Evolutionary conservation across 257 asterid genomes (phyloP).

Genomic region (Solanum clarkiae): DNA sequence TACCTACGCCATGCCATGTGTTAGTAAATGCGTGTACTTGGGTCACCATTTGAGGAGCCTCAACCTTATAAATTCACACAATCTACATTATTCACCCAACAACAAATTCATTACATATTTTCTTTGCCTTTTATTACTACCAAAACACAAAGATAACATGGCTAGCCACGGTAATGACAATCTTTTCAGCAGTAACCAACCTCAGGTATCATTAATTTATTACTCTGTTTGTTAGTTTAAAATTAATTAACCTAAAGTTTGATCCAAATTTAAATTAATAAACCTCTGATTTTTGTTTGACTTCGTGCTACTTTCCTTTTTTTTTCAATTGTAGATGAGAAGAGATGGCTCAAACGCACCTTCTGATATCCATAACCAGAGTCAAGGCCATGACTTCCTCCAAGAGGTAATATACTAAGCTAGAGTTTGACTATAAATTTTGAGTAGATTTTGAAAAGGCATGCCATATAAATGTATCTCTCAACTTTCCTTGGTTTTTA

Average conservation of each 20-base stretch:
- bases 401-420: conserved; percentile 1
- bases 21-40: not conserved
- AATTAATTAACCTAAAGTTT: not conserved
- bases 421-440: too few relatives aligned
- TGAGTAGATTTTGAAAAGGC: too few relatives aligned
- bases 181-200: not conserved
- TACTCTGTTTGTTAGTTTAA: not conserved
- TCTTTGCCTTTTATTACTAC: not conserved
- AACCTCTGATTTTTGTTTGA: not conserved
- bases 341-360: not conserved
- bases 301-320: not conserved
- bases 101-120: not conserved
- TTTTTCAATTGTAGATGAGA: not conserved
- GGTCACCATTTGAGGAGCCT: not conserved
- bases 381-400: not conserved
- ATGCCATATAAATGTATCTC: too few relatives aligned
- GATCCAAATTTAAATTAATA: not conserved
- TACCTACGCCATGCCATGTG: not conserved
- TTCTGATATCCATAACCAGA: not conserved
- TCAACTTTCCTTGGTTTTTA: too few relatives aligned
- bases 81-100: not conserved
- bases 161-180: not conserved
- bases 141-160: not conserved
- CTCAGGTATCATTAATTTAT: not conserved
- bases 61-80: not conserved